Evolutionary conservation across 176 grass and related monocot species (phyloP).

Genomic region (Olyra latifolia): DNA sequence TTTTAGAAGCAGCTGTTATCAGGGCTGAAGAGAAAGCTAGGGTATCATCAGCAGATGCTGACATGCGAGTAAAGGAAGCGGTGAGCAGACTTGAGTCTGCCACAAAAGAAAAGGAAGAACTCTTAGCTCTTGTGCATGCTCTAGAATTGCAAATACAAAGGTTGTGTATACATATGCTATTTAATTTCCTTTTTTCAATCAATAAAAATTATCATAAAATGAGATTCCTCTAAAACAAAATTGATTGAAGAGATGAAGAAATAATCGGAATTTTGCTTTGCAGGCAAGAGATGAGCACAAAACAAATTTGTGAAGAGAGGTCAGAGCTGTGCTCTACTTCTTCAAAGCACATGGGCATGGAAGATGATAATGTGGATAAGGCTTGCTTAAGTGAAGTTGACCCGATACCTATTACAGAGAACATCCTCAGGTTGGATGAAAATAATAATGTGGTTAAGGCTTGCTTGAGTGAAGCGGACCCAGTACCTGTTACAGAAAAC

Average conservation of each 20-base stretch:
- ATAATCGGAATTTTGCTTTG: constrained; percentile 19
- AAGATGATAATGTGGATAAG: constrained; percentile 80
- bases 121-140: constrained; percentile 58
- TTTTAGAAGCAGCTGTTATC: constrained; percentile 88
- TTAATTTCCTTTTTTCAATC: neutral
- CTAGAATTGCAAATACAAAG: constrained; percentile 73
- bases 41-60: constrained; percentile 57
- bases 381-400: constrained; percentile 79
- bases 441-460: constrained; percentile 51
- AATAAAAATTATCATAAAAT: neutral
- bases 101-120: constrained; percentile 73
- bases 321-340: constrained; percentile 57
- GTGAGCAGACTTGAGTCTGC: constrained; percentile 55
- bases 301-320: constrained; percentile 79
- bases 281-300: constrained; percentile 80
- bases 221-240: neutral
- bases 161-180: constrained; percentile 36
- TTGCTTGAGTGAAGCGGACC: constrained; percentile 69
- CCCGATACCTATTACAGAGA: constrained; percentile 42
- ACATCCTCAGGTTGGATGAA: constrained; percentile 55
- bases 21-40: constrained; percentile 93
- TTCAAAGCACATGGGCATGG: constrained; percentile 58
- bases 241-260: neutral
- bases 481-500: constrained; percentile 42
- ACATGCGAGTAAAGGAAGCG: constrained; percentile 59